Evolutionary conservation across 805 yeast species (phyloP).

Genomic region (Saitoella complicata): DNA sequence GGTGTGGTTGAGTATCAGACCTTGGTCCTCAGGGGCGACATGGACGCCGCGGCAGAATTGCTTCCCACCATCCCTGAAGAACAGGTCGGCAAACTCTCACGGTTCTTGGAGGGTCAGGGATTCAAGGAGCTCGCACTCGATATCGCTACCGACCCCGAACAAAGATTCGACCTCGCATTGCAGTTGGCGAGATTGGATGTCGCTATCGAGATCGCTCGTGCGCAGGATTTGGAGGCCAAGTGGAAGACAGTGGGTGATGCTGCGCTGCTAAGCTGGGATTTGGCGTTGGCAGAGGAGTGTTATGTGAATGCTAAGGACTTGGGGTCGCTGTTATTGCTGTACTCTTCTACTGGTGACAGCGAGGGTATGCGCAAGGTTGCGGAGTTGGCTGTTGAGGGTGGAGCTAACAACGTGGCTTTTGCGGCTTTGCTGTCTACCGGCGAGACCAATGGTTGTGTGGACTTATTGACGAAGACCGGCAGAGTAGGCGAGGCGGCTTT

Average conservation of each 20-base stretch:
- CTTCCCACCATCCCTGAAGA: conserved; percentile 41
- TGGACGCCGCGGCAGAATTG: conserved; percentile 61
- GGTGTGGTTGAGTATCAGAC: conserved; percentile 92
- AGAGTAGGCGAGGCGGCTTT: conserved; percentile 75
- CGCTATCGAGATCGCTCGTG: conserved; percentile 53
- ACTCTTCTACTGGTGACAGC: conserved; percentile 64
- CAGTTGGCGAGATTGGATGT: conserved; percentile 52
- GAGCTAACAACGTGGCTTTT: conserved; percentile 80
- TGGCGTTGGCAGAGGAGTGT: conserved; percentile 63
- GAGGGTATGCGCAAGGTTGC: conserved; percentile 49
- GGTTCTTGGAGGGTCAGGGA: conserved; percentile 90
- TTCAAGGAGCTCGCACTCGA: conserved; percentile 67
- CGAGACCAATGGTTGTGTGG: conserved; percentile 44
- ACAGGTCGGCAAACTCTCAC: conserved; percentile 60
- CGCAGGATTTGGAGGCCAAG: conserved; percentile 36
- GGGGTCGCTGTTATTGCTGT: conserved; percentile 63
- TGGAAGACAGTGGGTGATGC: conserved; percentile 90
- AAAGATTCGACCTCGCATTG: conserved; percentile 78
- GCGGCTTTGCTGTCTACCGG: conserved; percentile 82
- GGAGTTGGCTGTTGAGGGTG: conserved; percentile 45
- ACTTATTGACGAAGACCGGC: conserved; percentile 48
- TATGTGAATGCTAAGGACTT: conserved; percentile 66
- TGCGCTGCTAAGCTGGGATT: conserved; percentile 62
- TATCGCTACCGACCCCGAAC: conserved; percentile 74
- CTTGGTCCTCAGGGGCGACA: conserved; percentile 82